phyloP scores from a whole-genome alignment of 73 alveolate genomes.

The Durusdinium trenchii region DNA sequence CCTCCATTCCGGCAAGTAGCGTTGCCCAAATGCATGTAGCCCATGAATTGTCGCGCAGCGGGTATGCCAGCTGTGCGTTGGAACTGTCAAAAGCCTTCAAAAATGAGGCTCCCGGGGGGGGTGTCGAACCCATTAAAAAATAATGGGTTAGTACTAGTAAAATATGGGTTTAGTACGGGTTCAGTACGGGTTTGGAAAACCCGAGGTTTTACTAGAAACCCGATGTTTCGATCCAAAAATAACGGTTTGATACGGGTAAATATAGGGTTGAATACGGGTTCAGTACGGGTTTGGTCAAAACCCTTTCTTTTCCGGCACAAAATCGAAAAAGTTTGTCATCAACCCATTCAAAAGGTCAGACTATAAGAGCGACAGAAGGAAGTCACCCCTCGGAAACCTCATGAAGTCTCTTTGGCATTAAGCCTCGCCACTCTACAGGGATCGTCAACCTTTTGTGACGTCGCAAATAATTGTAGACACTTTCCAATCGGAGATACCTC shows the following conservation, averaged over 20 bases:
- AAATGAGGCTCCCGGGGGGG: neutral
- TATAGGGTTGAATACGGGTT: conserved; percentile 41
- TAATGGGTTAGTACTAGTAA: conserved; percentile 19
- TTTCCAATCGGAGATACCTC: neutral
- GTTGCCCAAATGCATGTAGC: neutral
- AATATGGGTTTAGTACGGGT: neutral
- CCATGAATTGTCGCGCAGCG: neutral
- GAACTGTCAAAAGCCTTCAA: neutral
- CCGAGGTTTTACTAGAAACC: neutral
- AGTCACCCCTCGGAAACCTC: neutral
- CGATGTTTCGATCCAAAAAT: neutral
- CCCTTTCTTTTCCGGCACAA: neutral
- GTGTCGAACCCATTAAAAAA: neutral
- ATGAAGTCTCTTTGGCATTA: neutral
- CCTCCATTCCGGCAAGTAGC: neutral
- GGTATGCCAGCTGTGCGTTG: too few species aligned
- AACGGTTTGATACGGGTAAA: neutral
- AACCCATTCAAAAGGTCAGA: neutral
- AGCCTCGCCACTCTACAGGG: neutral
- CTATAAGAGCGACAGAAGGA: neutral
- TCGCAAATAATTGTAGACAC: neutral
- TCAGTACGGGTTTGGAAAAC: neutral
- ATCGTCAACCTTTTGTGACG: neutral
- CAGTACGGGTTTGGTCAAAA: neutral
- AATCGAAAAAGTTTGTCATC: neutral